These are phyloP conservation scores for Exophiala xenobiotica DNA, from an alignment of 2,329 filamentous ascomycete species.

Conservation along the genomic window DNA sequence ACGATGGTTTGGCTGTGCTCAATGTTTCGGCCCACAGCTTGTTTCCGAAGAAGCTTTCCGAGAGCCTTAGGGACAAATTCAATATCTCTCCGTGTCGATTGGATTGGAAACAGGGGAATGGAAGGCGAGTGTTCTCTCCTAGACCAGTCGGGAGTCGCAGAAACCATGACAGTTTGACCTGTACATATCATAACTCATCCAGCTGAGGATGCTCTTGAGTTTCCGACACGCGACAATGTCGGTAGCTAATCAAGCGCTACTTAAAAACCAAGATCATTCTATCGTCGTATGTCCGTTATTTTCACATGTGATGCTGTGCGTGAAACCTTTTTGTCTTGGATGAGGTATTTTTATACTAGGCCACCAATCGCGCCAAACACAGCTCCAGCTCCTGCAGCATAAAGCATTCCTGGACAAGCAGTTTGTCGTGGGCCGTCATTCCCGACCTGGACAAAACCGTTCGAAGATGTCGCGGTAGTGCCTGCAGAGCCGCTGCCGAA, in stretches of 20 bases:
- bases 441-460: slow-evolving; percentile 29
- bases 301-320: too few relatives aligned
- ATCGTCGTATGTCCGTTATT: neutral
- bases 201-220: neutral
- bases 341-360: slow-evolving; percentile 7
- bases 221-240: neutral
- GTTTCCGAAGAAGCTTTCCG: too few relatives aligned
- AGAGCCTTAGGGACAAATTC: too few relatives aligned
- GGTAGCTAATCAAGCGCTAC: neutral
- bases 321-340: neutral
- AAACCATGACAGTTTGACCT: neutral
- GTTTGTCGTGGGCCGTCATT: slow-evolving; percentile 26
- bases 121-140: too few relatives aligned
- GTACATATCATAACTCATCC: neutral
- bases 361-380: slow-evolving; percentile 43
- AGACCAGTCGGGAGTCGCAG: too few relatives aligned
- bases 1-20: too few relatives aligned
- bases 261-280: neutral
- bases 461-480: slow-evolving; percentile 21
- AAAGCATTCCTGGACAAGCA: slow-evolving; percentile 39
- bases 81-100: too few relatives aligned
- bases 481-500: slow-evolving; percentile 36
- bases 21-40: too few relatives aligned
- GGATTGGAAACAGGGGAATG: too few relatives aligned
- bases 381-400: slow-evolving; percentile 44